A percentile compares a stretch with the other conserved stretches of the same genome.
phyloP scores from a whole-genome alignment of 805 yeast genomes.

The Sugiyamaella smithiae region DNA sequence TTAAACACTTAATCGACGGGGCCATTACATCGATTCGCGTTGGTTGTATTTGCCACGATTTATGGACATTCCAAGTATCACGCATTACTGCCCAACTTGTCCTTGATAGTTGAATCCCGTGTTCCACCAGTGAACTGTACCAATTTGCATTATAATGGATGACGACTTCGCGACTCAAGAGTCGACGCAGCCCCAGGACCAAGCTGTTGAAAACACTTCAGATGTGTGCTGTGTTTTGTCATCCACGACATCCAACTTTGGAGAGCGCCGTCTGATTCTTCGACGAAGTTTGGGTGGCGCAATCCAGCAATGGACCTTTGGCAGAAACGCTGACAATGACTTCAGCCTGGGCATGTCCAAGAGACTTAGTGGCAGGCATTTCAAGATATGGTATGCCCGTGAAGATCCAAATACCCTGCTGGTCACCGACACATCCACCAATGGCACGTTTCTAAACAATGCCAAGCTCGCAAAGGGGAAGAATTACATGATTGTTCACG shows the following conservation, averaged over 20 bases:
- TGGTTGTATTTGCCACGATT: no score
- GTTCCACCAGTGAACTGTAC: no score
- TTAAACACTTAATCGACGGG: no score
- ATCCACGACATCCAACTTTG: constrained; percentile 1
- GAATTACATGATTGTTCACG: constrained; percentile 80
- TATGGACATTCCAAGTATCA: no score
- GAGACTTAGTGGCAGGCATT: constrained; percentile 72
- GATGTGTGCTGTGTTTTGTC: constrained; percentile 6
- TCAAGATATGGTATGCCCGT: constrained; percentile 51
- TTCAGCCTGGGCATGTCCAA: constrained; percentile 68
- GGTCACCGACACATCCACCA: constrained; percentile 69
- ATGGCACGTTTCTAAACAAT: constrained; percentile 87
- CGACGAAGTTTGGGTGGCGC: constrained; percentile 8
- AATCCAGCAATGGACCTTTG: constrained; percentile 57
- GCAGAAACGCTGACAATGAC: constrained; percentile 52
- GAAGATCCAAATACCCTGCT: constrained; percentile 19
- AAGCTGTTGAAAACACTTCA: constrained; percentile 1
- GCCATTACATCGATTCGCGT: no score
- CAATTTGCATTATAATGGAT: no score
- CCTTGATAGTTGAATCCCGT: no score
- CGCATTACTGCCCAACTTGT: no score
- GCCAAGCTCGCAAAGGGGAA: constrained; percentile 68
- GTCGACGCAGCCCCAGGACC: constrained; percentile 10
- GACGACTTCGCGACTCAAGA: constrained; percentile 12
- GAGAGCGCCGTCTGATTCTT: constrained; percentile 5